Conservation (phyloP, 2,329 filamentous ascomycete species). For the Aspergillus jensenii region DNA sequence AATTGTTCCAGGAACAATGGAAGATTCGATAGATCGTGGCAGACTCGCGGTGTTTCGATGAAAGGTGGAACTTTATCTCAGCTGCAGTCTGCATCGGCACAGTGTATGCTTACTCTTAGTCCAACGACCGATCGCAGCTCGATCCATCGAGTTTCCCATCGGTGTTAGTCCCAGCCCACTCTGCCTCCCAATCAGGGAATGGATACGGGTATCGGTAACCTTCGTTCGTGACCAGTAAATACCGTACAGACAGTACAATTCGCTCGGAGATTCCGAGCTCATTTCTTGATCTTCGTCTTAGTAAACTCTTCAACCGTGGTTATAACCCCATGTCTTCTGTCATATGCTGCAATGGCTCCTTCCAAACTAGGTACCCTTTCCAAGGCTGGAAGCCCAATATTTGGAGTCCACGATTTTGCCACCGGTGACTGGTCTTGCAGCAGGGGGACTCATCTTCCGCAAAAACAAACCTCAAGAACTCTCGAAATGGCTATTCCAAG, state of each 20-base stretch:
- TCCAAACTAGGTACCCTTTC: too few relatives aligned
- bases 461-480: background rate
- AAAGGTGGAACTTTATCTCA: background rate
- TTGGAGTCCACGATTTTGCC: background rate
- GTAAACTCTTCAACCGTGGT: too few relatives aligned
- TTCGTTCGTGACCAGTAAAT: background rate
- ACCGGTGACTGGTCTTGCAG: background rate
- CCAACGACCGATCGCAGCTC: background rate
- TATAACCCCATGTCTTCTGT: background rate
- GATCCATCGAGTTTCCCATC: background rate
- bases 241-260: background rate
- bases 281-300: background rate
- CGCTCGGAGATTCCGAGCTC: too few relatives aligned
- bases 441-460: background rate
- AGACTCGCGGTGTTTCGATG: background rate
- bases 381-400: background rate
- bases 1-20: conserved; percentile 5
- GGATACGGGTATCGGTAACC: background rate
- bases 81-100: background rate
- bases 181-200: background rate
- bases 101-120: background rate
- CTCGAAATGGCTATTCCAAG: background rate
- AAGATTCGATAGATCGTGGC: conserved; percentile 1
- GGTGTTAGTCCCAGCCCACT: background rate
- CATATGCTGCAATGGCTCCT: too few relatives aligned